Evolutionary conservation across 345 rosid genomes (phyloP).

Genomic region (Toxicodendron radicans): DNA sequence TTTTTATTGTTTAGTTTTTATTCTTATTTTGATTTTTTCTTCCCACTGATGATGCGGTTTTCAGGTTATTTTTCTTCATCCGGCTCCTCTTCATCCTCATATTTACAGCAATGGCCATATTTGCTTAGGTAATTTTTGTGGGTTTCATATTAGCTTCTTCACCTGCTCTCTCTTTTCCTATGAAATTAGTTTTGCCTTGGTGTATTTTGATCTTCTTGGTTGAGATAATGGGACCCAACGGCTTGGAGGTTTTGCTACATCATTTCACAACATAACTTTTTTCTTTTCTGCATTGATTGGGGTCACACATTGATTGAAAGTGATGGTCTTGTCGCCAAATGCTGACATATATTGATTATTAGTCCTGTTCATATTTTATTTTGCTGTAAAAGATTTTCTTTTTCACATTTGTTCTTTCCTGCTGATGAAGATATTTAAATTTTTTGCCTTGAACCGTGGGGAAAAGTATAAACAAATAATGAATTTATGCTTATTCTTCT

Average conservation of each 20-base stretch:
- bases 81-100: constrained; percentile 94
- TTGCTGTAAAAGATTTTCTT: neutral
- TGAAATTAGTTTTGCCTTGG: neutral
- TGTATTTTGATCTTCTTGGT: neutral
- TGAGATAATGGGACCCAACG: constrained; percentile 13
- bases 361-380: neutral
- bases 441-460: neutral
- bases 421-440: neutral
- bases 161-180: neutral
- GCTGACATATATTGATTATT: neutral
- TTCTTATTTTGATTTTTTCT: constrained; percentile 1
- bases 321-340: constrained; percentile 3
- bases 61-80: constrained; percentile 87
- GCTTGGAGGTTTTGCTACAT: constrained; percentile 15
- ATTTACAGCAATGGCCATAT: constrained; percentile 98
- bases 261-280: constrained; percentile 8
- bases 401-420: too few relatives aligned
- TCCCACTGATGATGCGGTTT: neutral
- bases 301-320: constrained; percentile 21
- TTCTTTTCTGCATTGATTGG: constrained; percentile 11
- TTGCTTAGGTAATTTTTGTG: constrained; percentile 66
- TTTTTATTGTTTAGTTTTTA: neutral
- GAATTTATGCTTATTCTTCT: too few relatives aligned
- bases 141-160: neutral
- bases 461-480: neutral